Evolutionary conservation across 495 filamentous ascomycete species (phyloP).

Genomic region (Aspergillus saccharolyticus): DNA sequence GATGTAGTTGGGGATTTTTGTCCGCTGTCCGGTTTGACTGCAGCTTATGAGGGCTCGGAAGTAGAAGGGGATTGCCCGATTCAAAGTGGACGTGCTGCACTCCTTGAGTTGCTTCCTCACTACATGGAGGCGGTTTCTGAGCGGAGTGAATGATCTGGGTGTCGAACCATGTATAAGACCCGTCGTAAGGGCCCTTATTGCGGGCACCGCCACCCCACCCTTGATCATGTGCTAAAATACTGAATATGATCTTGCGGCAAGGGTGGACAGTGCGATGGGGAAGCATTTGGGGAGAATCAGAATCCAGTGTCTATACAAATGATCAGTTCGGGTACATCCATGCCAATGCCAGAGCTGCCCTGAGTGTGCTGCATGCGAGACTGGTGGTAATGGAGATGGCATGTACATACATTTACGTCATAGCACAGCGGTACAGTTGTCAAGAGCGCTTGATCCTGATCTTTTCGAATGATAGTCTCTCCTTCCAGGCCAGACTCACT

Average conservation of each 20-base stretch:
- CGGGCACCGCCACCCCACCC: slow-evolving; percentile 47
- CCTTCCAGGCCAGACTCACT: slow-evolving; percentile 28
- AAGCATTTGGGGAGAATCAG: slow-evolving; percentile 20
- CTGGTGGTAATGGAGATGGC: not conserved
- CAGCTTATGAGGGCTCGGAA: slow-evolving; percentile 38
- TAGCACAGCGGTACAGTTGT: slow-evolving; percentile 41
- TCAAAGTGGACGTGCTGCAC: slow-evolving; percentile 18
- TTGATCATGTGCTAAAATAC: slow-evolving; percentile 60
- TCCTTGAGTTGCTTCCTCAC: slow-evolving; percentile 5
- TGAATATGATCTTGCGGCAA: slow-evolving; percentile 58
- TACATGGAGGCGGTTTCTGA: slow-evolving; percentile 12
- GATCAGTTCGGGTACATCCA: not conserved
- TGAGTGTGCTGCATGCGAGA: not conserved
- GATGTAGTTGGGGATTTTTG: slow-evolving; percentile 30
- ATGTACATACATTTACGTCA: slow-evolving; percentile 24
- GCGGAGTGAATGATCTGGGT: slow-evolving; percentile 40
- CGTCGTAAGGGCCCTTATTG: slow-evolving; percentile 43
- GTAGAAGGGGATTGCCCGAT: slow-evolving; percentile 35
- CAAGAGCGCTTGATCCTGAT: slow-evolving; percentile 36
- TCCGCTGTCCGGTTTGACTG: slow-evolving; percentile 49
- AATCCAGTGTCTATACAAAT: slow-evolving; percentile 11
- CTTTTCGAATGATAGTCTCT: slow-evolving; percentile 24
- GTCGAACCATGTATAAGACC: slow-evolving; percentile 70
- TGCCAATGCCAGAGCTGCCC: not conserved
- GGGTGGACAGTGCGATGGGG: slow-evolving; percentile 37